Conservation (phyloP, 768 basidiomycete species). For the Exsudoporus frostii region DNA sequence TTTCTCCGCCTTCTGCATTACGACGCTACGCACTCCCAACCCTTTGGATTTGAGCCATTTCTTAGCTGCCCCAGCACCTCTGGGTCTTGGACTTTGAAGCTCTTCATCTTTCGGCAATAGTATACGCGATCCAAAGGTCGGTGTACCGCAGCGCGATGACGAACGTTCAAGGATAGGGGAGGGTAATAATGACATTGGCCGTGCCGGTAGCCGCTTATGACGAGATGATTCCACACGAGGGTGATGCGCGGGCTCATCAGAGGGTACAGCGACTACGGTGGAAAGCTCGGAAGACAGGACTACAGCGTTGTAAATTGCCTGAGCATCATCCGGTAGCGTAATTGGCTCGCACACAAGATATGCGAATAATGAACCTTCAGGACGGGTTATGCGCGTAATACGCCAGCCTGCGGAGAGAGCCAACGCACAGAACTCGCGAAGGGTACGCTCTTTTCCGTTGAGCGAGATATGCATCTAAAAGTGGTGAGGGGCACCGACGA, state of each 20-base stretch:
- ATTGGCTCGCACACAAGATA: conserved; percentile 67
- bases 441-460: conserved; percentile 67
- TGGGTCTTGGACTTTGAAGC: conserved; percentile 12
- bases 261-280: conserved; percentile 7
- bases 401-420: conserved; percentile 61
- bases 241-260: conserved; percentile 1
- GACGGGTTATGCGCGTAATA: conserved; percentile 50
- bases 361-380: conserved; percentile 65
- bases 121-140: conserved; percentile 58
- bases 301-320: conserved; percentile 21
- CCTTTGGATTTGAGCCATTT: conserved; percentile 32
- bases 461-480: conserved; percentile 65
- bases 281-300: conserved; percentile 18
- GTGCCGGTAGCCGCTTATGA: conserved; percentile 5
- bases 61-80: conserved; percentile 16
- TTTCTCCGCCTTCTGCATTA: conserved; percentile 24
- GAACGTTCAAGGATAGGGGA: conserved; percentile 39
- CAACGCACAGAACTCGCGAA: conserved; percentile 58
- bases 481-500: background rate
- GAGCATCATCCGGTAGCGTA: conserved; percentile 41
- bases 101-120: conserved; percentile 27
- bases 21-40: conserved; percentile 23
- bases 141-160: conserved; percentile 55
- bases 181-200: conserved; percentile 13
- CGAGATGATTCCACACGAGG: background rate